These are phyloP conservation scores for Hygrophoropsis aurantiaca DNA, from an alignment of 768 basidiomycete genomes.

Conservation along the genomic window DNA sequence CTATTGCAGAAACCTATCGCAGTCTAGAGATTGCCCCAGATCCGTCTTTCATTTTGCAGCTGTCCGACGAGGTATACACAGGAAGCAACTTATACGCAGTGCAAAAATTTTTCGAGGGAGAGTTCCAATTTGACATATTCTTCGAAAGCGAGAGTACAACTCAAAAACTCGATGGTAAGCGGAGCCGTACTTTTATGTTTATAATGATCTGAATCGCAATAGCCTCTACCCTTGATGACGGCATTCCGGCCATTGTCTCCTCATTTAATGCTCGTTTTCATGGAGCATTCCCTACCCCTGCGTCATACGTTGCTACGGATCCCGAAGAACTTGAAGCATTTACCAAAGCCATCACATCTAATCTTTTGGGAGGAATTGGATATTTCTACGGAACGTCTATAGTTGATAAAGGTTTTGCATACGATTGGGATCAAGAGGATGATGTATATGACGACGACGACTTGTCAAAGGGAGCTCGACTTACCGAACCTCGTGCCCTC, in stretches of 20 bases:
- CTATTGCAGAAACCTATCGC: conserved; percentile 53
- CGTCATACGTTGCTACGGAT: conserved; percentile 48
- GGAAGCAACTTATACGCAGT: conserved; percentile 83
- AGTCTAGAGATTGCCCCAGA: conserved; percentile 56
- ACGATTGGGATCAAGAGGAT: conserved; percentile 86
- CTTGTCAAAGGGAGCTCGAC: conserved; percentile 50
- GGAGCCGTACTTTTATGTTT: neutral
- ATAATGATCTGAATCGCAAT: conserved; percentile 1
- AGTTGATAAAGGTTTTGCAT: conserved; percentile 79
- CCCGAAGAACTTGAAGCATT: conserved; percentile 60
- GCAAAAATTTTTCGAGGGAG: conserved; percentile 82
- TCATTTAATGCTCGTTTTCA: conserved; percentile 70
- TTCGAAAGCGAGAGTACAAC: conserved; percentile 76
- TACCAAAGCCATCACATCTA: conserved; percentile 87
- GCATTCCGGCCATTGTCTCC: conserved; percentile 63
- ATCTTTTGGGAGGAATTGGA: conserved; percentile 89
- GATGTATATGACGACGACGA: conserved; percentile 40
- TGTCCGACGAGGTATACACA: conserved; percentile 71
- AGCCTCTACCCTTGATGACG: conserved; percentile 68
- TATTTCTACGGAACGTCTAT: conserved; percentile 94
- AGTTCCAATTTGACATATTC: conserved; percentile 87
- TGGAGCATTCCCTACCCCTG: conserved; percentile 64
- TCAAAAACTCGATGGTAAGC: conserved; percentile 64
- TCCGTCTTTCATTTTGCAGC: conserved; percentile 74
- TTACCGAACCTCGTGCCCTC: conserved; percentile 75